A percentile compares a stretch with the other conserved stretches of the same genome.
These are phyloP conservation scores for Stagonosporopsis rhizophila DNA, from an alignment of 2,329 filamentous ascomycete genomes.

Conservation along the genomic window DNA sequence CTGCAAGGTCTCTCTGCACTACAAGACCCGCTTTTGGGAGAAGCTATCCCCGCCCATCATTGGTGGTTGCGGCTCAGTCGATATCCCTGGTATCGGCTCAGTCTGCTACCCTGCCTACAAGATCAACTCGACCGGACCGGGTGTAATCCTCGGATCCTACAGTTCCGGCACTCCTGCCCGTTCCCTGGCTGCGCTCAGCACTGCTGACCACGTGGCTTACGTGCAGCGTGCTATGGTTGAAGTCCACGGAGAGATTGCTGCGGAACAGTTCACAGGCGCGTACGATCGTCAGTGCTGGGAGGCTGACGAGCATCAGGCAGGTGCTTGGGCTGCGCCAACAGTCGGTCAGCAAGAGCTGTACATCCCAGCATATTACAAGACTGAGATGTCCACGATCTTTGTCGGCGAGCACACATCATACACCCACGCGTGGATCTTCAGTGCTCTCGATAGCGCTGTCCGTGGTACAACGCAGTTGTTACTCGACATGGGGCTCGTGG, in stretches of 20 bases:
- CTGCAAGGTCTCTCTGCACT: slow-evolving; percentile 71
- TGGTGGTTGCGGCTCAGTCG: slow-evolving; percentile 67
- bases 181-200: slow-evolving; percentile 58
- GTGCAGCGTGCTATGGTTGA: slow-evolving; percentile 71
- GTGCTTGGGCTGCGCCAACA: slow-evolving; percentile 67
- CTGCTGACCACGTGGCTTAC: slow-evolving; percentile 68
- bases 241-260: slow-evolving; percentile 68
- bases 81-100: slow-evolving; percentile 67
- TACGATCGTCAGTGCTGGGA: slow-evolving; percentile 72
- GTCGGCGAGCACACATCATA: slow-evolving; percentile 72
- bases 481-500: slow-evolving; percentile 69
- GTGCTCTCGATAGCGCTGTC: slow-evolving; percentile 71
- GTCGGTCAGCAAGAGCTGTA: slow-evolving; percentile 73
- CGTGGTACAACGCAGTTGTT: slow-evolving; percentile 70
- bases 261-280: slow-evolving; percentile 69
- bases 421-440: slow-evolving; percentile 75
- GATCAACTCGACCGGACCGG: slow-evolving; percentile 68
- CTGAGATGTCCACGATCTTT: slow-evolving; percentile 72
- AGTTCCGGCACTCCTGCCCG: slow-evolving; percentile 55
- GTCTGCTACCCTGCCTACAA: slow-evolving; percentile 73
- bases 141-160: slow-evolving; percentile 69
- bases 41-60: slow-evolving; percentile 63
- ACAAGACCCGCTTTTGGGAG: slow-evolving; percentile 69
- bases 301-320: slow-evolving; percentile 66
- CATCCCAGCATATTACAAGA: slow-evolving; percentile 75